Conservation (phyloP, 1,284 basidiomycete species). For the Moesziomyces globuligerus region DNA sequence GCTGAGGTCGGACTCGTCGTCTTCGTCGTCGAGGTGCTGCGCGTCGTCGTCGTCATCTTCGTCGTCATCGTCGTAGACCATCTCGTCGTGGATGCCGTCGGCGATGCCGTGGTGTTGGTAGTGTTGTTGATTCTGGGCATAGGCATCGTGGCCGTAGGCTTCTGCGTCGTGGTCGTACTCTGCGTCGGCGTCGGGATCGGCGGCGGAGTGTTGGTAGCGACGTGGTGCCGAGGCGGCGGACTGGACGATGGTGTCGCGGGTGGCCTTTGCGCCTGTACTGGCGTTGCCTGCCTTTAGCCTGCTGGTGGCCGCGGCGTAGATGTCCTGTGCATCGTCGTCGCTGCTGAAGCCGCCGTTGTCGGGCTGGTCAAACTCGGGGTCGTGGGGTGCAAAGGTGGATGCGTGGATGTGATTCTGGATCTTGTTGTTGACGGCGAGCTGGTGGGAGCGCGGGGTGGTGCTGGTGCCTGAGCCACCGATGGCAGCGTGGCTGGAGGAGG, state of each 20-base stretch:
- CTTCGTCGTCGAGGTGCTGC: constrained; percentile 55
- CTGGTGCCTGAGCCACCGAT: constrained; percentile 49
- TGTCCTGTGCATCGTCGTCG: constrained; percentile 52
- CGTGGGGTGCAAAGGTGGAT: constrained; percentile 41
- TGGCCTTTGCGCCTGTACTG: constrained; percentile 47
- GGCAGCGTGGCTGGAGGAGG: constrained; percentile 22
- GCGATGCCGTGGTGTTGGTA: constrained; percentile 34
- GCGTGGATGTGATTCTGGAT: constrained; percentile 43
- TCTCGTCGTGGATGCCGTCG: constrained; percentile 48
- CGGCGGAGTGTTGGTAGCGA: constrained; percentile 18
- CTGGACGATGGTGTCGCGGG: constrained; percentile 37
- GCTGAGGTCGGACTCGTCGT: constrained; percentile 65
- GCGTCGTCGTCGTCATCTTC: constrained; percentile 61
- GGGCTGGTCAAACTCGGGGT: constrained; percentile 26
- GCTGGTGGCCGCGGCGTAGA: constrained; percentile 44
- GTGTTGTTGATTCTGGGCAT: constrained; percentile 15
- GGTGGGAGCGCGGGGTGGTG: constrained; percentile 39
- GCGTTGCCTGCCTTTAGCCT: constrained; percentile 44
- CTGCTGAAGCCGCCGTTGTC: constrained; percentile 58
- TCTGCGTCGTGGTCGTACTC: constrained; percentile 23
- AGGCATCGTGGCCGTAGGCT: constrained; percentile 32
- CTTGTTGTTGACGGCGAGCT: constrained; percentile 39
- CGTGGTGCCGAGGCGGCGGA: constrained; percentile 6
- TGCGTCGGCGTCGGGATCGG: constrained; percentile 18
- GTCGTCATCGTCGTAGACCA: constrained; percentile 57